Base-by-base conservation (phyloP, 2,329 filamentous ascomycete genomes). In the Ophiostoma pallidulum region DNA sequence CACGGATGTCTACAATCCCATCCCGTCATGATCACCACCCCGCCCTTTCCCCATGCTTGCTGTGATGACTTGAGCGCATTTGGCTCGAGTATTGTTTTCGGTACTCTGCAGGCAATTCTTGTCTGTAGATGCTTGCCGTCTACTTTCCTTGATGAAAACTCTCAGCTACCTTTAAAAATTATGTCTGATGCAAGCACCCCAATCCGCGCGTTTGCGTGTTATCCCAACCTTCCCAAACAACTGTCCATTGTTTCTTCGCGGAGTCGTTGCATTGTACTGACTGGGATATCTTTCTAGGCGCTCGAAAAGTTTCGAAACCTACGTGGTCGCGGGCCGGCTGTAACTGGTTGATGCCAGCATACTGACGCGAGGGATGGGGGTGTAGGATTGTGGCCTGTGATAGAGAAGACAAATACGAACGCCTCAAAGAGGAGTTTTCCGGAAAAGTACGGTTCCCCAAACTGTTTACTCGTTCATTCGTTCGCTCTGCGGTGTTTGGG, bases 61-160 rank as follows among this genome's bases (percentile, higher is more conserved):
- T 41, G 89, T 94, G 91, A 97, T 97, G 91, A 97, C 91, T 88
- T 91, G 91, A 97, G 91, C 90, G 91, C 91, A 97, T 97, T 97
- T 97, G 91, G 91, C 91, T 97, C 88, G 91, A 97, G 91, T 77
- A 94, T 89, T 80, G 80, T 73, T 68, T 71, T 74, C 71, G 69
- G 71, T 64, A 67, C 60, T 67, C 68, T 72, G 72, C 73, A 73
- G 68, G 73, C 83, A 85, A 81, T 95, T 84, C 77, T 91, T 87
- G 84, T 50, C 74, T 68, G 71, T 70, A 69, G 69, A 70, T 59
- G 62, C 57, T n/a, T 64, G 70, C 67, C 65, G 72, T 71, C 71
- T 71, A 73, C 77, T 78, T 83, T 94, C 91, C 78, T 79, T 96
- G 91, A 96, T 96, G 91, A 94, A 84, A 94, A 80, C 74, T 82